Percentiles rank a stretch among this genome's conserved stretches.
phyloP scores from a whole-genome alignment of 2,329 filamentous ascomycete genomes.

The Apiospora aurea region DNA sequence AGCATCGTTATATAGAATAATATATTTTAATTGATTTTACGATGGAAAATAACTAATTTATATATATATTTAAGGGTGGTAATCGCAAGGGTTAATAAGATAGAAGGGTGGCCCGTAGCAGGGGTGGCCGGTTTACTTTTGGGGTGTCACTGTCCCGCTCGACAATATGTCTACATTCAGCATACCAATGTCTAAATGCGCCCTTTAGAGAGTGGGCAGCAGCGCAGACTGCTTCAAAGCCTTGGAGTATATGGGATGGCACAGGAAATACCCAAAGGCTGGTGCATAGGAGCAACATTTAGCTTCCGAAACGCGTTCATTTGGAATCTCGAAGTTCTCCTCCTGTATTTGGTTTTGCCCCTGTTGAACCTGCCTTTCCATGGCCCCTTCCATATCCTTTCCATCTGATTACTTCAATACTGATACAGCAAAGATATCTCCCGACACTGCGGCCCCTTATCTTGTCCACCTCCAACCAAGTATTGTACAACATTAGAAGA shows the following conservation, averaged over 20 bases:
- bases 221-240: neutral
- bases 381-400: neutral
- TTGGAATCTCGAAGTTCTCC: neutral
- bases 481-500: neutral
- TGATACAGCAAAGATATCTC: neutral
- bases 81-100: too few relatives aligned
- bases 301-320: neutral
- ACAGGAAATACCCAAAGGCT: neutral
- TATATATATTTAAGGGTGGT: too few relatives aligned
- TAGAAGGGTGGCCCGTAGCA: too few relatives aligned
- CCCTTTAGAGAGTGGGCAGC: neutral
- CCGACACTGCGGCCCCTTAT: neutral
- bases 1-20: too few relatives aligned
- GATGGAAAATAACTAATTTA: too few relatives aligned
- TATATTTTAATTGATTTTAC: too few relatives aligned
- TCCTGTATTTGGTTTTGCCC: neutral
- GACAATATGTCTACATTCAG: neutral
- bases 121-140: too few relatives aligned
- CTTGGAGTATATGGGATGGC: neutral
- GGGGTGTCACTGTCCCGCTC: neutral
- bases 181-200: neutral
- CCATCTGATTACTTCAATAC: neutral
- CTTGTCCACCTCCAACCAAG: neutral
- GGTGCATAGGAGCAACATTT: neutral
- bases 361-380: neutral